These are phyloP conservation scores for Cladobotryum mycophilum DNA, from an alignment of 2,329 filamentous ascomycete genomes.

Conservation along the genomic window DNA sequence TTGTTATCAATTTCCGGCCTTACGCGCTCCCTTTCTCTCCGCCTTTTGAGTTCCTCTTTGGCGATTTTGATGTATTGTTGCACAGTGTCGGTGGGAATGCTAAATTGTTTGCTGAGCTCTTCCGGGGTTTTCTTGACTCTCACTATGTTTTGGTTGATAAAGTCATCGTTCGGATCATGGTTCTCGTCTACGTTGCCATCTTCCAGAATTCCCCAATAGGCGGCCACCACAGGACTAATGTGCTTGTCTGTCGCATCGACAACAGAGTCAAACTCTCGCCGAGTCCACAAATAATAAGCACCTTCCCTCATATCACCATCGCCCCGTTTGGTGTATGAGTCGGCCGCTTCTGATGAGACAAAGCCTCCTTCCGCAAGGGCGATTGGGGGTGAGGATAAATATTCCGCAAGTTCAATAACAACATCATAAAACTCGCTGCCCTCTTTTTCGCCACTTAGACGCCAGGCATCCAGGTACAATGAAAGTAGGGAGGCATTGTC, in stretches of 20 bases:
- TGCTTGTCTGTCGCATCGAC: conserved; percentile 46
- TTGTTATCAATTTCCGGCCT: conserved; percentile 81
- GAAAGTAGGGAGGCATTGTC: conserved; percentile 84
- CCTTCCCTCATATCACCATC: conserved; percentile 83
- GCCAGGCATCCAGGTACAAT: conserved; percentile 81
- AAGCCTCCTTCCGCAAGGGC: conserved; percentile 66
- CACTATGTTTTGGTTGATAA: conserved; percentile 88
- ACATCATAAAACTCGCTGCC: conserved; percentile 69
- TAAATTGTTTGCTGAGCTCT: conserved; percentile 69
- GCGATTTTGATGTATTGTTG: conserved; percentile 60
- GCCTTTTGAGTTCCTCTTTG: conserved; percentile 59
- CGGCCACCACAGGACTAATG: conserved; percentile 67
- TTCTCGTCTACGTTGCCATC: conserved; percentile 80
- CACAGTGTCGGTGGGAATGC: conserved; percentile 63
- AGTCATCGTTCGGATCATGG: conserved; percentile 87
- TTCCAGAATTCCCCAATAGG: conserved; percentile 76
- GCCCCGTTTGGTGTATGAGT: conserved; percentile 67
- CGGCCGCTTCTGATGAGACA: conserved; percentile 82
- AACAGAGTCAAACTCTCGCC: conserved; percentile 75
- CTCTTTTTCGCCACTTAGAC: conserved; percentile 44
- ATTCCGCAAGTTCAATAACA: conserved; percentile 78
- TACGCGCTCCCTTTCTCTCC: conserved; percentile 68
- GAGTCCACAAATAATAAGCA: conserved; percentile 90
- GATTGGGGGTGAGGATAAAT: conserved; percentile 68
- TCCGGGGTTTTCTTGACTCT: conserved; percentile 61